Evolutionary conservation across 768 basidiomycete species (phyloP).

Genomic region (Austroboletus eburneus): DNA sequence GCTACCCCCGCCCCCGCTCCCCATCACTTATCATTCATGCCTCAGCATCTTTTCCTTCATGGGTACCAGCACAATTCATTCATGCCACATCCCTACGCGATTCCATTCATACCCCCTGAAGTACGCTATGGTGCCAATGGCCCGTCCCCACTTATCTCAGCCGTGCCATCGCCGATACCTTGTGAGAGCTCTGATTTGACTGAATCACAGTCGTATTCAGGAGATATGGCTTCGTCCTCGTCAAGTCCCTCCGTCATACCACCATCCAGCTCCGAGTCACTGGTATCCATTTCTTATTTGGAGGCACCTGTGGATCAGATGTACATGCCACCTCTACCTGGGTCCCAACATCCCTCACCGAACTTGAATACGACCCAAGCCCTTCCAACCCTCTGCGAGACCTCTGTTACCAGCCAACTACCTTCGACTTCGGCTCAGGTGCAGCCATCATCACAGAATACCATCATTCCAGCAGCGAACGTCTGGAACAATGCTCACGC

Average conservation of each 20-base stretch:
- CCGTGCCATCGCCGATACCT: conserved; percentile 44
- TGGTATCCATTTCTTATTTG: too few relatives aligned
- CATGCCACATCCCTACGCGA: too few relatives aligned
- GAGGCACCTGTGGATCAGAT: too few relatives aligned
- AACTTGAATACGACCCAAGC: conserved; percentile 7
- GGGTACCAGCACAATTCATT: too few relatives aligned
- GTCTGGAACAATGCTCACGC: conserved; percentile 11
- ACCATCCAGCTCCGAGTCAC: too few relatives aligned
- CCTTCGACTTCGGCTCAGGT: not conserved
- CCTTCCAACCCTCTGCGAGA: conserved; percentile 5
- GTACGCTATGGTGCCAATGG: conserved; percentile 32
- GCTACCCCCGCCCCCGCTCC: too few relatives aligned
- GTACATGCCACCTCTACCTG: conserved; percentile 1
- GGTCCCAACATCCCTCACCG: conserved; percentile 12
- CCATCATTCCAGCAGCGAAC: not conserved
- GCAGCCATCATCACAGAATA: conserved; percentile 1
- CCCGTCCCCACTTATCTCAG: conserved; percentile 52
- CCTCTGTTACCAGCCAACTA: not conserved
- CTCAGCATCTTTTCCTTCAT: too few relatives aligned
- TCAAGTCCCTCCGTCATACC: too few relatives aligned
- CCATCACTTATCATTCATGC: too few relatives aligned
- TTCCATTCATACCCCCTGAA: not conserved
- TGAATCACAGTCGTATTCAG: not conserved
- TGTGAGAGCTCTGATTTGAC: conserved; percentile 8
- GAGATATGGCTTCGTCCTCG: too few relatives aligned